Percentiles rank a stretch among this genome's conserved stretches.
Evolutionary conservation across 345 rosid species (phyloP).

Genomic region (Odontarrhena argentea): DNA sequence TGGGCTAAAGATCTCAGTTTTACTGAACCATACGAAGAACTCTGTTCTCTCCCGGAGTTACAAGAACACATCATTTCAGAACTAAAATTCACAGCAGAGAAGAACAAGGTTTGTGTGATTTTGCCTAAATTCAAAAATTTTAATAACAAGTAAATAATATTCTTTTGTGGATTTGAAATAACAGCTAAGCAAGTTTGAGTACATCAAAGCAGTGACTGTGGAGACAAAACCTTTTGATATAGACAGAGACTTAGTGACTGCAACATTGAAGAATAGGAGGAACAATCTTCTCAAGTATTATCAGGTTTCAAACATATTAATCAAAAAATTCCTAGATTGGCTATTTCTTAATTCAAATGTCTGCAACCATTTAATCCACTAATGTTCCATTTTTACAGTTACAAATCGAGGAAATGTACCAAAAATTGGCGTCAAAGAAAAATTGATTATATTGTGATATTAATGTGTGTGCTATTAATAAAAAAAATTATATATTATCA

Average conservation of each 20-base stretch:
- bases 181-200: slow-evolving; percentile 82
- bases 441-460: slow-evolving; percentile 20
- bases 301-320: slow-evolving; percentile 51
- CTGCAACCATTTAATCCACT: background rate
- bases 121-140: too few species aligned
- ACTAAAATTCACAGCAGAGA: slow-evolving; percentile 62
- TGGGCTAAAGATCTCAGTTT: slow-evolving; percentile 67
- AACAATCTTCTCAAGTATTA: slow-evolving; percentile 68
- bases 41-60: slow-evolving; percentile 70
- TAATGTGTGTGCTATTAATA: slow-evolving; percentile 28
- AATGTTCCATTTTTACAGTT: slow-evolving; percentile 48
- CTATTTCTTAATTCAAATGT: background rate
- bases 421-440: slow-evolving; percentile 44
- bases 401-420: slow-evolving; percentile 63
- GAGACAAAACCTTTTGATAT: slow-evolving; percentile 68
- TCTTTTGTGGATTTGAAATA: slow-evolving; percentile 1
- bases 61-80: slow-evolving; percentile 58
- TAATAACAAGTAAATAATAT: background rate
- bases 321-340: background rate
- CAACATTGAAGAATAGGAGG: slow-evolving; percentile 88
- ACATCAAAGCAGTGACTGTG: slow-evolving; percentile 64
- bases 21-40: slow-evolving; percentile 51
- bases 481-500: too few species aligned
- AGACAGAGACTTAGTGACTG: slow-evolving; percentile 86
- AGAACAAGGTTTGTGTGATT: slow-evolving; percentile 60